Evolutionary conservation across 177 flowering plant species (phyloP), one percentile per base, ranked within the genome.

Genomic region (Vitis hybrid): DNA sequence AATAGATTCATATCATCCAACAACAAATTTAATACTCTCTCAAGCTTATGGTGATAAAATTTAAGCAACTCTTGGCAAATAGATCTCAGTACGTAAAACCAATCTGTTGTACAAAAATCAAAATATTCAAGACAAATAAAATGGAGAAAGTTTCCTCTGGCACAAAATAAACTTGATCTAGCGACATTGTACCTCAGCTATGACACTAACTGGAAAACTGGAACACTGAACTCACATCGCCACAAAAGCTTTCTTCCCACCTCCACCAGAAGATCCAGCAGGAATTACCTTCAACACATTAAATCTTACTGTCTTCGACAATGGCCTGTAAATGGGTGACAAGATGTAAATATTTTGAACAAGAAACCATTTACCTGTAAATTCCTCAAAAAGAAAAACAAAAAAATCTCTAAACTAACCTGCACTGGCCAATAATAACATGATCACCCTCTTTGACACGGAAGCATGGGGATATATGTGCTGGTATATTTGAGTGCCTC

Each of bases 381-480:
- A 24, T 27, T 60, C 11, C 8, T 15, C 48, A 60, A 27, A 60
- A 27, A 27, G 24, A 40, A 14, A 3, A 13, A 63, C 24, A 54
- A 54, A 40, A 40, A 40, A 40, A 4, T 40, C 46, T 6, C 46
- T 4, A 40, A 4, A 40, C 46, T 40, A 66, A 76, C 87, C 83
- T 82, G 84, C 86, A 82, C 62, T 84, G 86, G 51, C 86, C 84
- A 17, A 84, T 77, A 52, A 54, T 82, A 52, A 84, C 84, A 72
- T 81, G 83, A 59, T 84, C 88, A 7, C 86, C 88, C 52, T 84
- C 88, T 74, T 84, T 84, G 27, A 81, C 86, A 77, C 84, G 83
- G 69, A 82, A 82, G 67, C 85, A 82, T 27, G 83, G 85, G 10
- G 83, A 82, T 6, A 78, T 15, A 61, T 82, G 84, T 2, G 88